Evolutionary conservation across 2,329 filamentous ascomycete genomes (phyloP).

Genomic region (Talaromyces sp.): DNA sequence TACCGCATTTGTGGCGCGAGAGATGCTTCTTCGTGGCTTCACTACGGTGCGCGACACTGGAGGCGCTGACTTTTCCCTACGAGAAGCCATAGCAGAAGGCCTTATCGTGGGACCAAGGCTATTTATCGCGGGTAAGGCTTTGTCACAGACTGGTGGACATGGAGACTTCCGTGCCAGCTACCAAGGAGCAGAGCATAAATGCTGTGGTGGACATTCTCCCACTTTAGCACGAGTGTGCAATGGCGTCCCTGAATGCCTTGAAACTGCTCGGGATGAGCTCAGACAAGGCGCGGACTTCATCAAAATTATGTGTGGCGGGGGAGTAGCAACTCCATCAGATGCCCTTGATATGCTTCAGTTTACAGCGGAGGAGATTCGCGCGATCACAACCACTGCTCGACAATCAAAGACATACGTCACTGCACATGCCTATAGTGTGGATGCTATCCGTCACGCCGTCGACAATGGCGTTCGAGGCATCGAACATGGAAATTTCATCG

Average conservation of each 20-base stretch:
- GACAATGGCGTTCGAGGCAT: constrained; percentile 58
- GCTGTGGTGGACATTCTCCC: constrained; percentile 47
- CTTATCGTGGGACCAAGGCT: constrained; percentile 57
- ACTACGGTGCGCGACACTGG: constrained; percentile 61
- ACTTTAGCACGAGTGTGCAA: constrained; percentile 47
- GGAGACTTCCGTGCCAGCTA: constrained; percentile 52
- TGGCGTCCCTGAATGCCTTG: constrained; percentile 58
- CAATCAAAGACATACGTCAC: constrained; percentile 58
- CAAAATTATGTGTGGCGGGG: constrained; percentile 63
- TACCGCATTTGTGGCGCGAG: constrained; percentile 9
- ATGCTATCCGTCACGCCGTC: constrained; percentile 57
- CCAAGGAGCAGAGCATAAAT: constrained; percentile 37
- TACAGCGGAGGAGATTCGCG: constrained; percentile 56
- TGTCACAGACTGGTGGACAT: constrained; percentile 62
- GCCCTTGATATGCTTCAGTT: constrained; percentile 57
- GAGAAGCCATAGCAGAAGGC: constrained; percentile 49
- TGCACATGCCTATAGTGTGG: constrained; percentile 59
- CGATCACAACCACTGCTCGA: constrained; percentile 54
- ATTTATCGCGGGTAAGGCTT: constrained; percentile 56
- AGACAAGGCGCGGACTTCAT: constrained; percentile 61
- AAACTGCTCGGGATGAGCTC: constrained; percentile 56
- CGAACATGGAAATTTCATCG: constrained; percentile 54
- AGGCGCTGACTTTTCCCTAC: constrained; percentile 55
- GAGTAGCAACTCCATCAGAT: constrained; percentile 59
- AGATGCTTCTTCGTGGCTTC: constrained; percentile 61